Base-by-base conservation (phyloP, 192 early-diverging fungal genomes). In the Gonapodya prolifera region DNA sequence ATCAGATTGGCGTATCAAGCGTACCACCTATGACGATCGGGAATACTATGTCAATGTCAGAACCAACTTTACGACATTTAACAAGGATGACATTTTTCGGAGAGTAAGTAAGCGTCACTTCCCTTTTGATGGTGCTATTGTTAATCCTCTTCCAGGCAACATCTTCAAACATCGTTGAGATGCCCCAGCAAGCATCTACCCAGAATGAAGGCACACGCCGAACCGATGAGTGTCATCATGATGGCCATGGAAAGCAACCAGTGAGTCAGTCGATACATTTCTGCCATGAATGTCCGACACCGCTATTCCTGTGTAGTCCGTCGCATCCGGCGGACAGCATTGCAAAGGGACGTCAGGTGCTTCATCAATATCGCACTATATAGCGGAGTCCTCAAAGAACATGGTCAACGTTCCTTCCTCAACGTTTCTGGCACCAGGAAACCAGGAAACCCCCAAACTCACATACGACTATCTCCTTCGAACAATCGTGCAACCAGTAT, bases 1-100 rank as follows among this genome's bases (percentile, higher is more conserved):
- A 1, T 77, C 79, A 69, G 82, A 77, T 61, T 87, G 86, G 86
- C 80, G 85, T 1, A 34, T 78, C 33, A 85, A 85, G 70, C 77
- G 80, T 16, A 78, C 80, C 17, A 80, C 83, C 1, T 75, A 79
- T 16, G 30, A 76, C 1, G 86, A 85, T n/a, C 70, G 81, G 35
- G 77, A 81, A 8, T 87, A 87, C 36, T 87, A 87, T 73, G 85
- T 78, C 78, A 87, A 87, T 77, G 80, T 80, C 18, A 79, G 83
- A 35, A 86, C 83, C 16, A 85, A 87, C 70, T 83, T 85, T 33
- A 87, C 86, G 1, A 87, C 85, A 1, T 87, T 81, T 35, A 80
- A 80, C 69, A 32, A 85, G 32, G 80, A 87, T 30, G 83, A 87
- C 33, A 84, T 86, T 23, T 36, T 76, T 31, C 69, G 75, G 34